A percentile compares a stretch with the other conserved stretches of the same genome.
Conservation (phyloP, 371 early-diverging fungal genomes). For the Mortierella sp. region DNA sequence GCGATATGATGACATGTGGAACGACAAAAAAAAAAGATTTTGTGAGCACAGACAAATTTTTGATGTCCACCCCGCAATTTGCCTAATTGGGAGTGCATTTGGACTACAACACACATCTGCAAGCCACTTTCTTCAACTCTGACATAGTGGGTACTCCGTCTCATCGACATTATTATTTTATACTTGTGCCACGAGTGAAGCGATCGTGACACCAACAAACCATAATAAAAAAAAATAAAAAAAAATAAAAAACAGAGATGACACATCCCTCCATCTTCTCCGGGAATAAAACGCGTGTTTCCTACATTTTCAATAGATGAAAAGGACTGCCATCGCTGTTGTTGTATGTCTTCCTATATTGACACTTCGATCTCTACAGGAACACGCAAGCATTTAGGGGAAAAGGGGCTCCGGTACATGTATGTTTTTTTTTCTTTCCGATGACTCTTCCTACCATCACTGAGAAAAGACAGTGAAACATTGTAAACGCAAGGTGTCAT, state of each 20-base stretch:
- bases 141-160: not conserved
- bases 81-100: not conserved
- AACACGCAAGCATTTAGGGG: too few relatives aligned
- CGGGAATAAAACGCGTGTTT: conserved; percentile 7
- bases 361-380: not conserved
- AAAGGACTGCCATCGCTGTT: not conserved
- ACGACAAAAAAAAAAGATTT: not conserved
- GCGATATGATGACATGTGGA: conserved; percentile 11
- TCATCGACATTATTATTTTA: not conserved
- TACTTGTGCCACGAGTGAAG: conserved; percentile 1
- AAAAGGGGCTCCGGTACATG: too few relatives aligned
- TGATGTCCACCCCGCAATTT: conserved; percentile 8
- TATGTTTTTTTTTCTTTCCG: too few relatives aligned
- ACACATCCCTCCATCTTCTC: conserved; percentile 1
- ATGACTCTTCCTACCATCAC: too few relatives aligned
- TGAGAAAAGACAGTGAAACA: too few relatives aligned
- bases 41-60: conserved; percentile 13
- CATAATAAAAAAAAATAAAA: not conserved
- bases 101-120: not conserved
- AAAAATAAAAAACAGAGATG: not conserved
- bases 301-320: not conserved
- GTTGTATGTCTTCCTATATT: not conserved
- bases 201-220: not conserved
- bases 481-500: too few relatives aligned
- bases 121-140: not conserved